Conservation (phyloP, 306 rosid genomes). For the Quercus engelmannii region DNA sequence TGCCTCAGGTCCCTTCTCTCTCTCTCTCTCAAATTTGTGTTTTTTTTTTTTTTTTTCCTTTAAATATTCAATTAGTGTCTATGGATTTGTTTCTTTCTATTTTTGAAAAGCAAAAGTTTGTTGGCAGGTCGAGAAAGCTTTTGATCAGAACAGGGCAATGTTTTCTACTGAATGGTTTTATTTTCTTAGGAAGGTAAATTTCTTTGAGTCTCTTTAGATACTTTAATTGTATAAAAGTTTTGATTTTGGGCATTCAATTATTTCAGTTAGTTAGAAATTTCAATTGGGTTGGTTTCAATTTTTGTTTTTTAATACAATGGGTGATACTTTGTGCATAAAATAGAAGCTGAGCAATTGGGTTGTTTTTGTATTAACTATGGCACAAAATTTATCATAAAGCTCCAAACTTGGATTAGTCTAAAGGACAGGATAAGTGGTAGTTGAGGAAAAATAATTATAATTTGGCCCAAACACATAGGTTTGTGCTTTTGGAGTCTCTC, state of each 20-base stretch:
- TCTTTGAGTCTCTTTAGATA: not conserved
- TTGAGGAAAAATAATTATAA: too few relatives aligned
- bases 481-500: too few relatives aligned
- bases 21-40: not conserved
- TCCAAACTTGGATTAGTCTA: too few relatives aligned
- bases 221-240: not conserved
- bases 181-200: conserved; percentile 85
- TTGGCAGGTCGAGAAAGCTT: conserved; percentile 55
- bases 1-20: conserved; percentile 40
- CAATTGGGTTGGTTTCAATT: not conserved
- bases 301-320: not conserved
- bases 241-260: not conserved
- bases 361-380: not conserved
- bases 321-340: not conserved
- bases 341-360: not conserved
- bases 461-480: too few relatives aligned
- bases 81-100: not conserved
- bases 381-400: too few relatives aligned
- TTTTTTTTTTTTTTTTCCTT: not conserved
- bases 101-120: not conserved
- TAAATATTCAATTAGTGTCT: not conserved
- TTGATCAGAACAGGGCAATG: conserved; percentile 81
- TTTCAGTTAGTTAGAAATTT: not conserved
- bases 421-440: too few relatives aligned
- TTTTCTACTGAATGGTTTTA: conserved; percentile 83